Conservation (phyloP, 1,284 basidiomycete species). For the Sanguinoderma infundibulare region DNA sequence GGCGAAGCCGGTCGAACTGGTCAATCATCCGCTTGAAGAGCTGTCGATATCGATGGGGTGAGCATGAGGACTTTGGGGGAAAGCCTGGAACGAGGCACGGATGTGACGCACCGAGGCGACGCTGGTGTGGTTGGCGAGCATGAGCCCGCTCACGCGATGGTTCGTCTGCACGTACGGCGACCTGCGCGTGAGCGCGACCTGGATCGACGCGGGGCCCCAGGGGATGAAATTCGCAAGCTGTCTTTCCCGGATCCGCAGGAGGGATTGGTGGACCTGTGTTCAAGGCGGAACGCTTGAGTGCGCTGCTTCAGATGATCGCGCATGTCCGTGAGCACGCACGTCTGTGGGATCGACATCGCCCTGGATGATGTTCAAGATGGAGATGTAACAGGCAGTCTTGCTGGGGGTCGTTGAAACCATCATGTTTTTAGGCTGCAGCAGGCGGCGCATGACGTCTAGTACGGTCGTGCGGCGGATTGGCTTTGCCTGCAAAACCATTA, state of each 20-base stretch:
- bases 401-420: slow-evolving; percentile 96
- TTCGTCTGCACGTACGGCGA: slow-evolving; percentile 89
- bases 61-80: not conserved
- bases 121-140: slow-evolving; percentile 99
- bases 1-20: slow-evolving; percentile 90
- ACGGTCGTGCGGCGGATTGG: slow-evolving; percentile 91
- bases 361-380: slow-evolving; percentile 98
- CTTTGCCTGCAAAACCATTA: slow-evolving; percentile 37
- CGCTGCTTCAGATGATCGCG: not conserved
- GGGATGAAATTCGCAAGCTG: slow-evolving; percentile 98
- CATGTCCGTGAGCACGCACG: slow-evolving; percentile 49
- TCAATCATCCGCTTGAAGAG: slow-evolving; percentile 96
- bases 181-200: slow-evolving; percentile 93
- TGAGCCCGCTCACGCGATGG: slow-evolving; percentile 94
- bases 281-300: not conserved
- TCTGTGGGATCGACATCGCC: slow-evolving; percentile 98
- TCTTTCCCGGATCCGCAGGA: slow-evolving; percentile 94
- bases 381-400: slow-evolving; percentile 95
- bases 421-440: slow-evolving; percentile 98
- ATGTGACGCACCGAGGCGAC: slow-evolving; percentile 83
- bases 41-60: slow-evolving; percentile 43
- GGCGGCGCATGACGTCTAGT: slow-evolving; percentile 96
- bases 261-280: slow-evolving; percentile 96
- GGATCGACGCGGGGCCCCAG: slow-evolving; percentile 98
- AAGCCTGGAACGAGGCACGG: not conserved